Evolutionary conservation across 345 rosid species (phyloP).

Genomic region (Syzygium jambos): DNA sequence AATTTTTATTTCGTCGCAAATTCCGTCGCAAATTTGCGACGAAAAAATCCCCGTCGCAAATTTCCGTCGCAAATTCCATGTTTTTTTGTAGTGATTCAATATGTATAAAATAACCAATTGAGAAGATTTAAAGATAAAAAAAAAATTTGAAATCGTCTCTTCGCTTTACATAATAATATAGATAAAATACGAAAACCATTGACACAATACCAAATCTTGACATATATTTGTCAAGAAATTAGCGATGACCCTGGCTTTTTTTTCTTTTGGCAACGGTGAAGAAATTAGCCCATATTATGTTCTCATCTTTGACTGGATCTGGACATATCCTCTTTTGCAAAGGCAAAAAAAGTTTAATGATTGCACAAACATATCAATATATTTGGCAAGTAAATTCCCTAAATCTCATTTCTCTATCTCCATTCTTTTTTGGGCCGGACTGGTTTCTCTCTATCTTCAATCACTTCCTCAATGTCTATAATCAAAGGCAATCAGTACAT

Average conservation of each 20-base stretch:
- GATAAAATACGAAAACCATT: background rate
- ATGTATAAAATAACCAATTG: background rate
- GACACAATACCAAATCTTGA: background rate
- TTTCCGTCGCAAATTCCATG: too few species aligned
- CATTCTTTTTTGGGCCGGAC: background rate
- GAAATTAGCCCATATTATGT: background rate
- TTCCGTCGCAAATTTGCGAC: too few species aligned
- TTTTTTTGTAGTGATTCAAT: too few species aligned
- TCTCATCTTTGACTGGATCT: background rate
- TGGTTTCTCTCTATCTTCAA: background rate
- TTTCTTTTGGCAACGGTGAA: background rate
- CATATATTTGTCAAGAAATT: too few species aligned
- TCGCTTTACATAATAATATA: background rate
- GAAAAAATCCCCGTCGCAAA: too few species aligned
- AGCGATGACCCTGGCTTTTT: background rate
- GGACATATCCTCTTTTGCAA: background rate
- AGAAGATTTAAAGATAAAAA: background rate
- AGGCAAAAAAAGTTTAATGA: background rate
- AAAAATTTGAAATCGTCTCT: background rate
- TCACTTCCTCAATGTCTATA: background rate
- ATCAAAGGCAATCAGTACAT: background rate
- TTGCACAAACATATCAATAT: background rate
- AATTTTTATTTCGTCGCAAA: too few species aligned
- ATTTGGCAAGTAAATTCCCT: background rate
- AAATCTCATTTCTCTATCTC: background rate